These are phyloP conservation scores for Aureobasidium mangrovei DNA, from an alignment of 2,329 filamentous ascomycete species.

Conservation along the genomic window DNA sequence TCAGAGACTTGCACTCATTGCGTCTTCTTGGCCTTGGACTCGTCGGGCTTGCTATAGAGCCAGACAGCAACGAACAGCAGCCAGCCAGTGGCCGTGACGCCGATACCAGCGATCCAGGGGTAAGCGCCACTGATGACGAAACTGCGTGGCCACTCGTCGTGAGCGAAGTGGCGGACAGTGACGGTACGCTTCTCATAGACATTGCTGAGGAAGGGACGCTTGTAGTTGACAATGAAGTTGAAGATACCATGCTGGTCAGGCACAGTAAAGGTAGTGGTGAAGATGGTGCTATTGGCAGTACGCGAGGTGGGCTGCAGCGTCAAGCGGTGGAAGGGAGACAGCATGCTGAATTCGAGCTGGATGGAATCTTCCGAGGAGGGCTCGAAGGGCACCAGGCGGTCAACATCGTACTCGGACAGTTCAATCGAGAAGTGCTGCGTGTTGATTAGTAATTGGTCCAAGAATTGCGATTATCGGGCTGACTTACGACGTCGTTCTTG, in stretches of 20 bases:
- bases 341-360: constrained; percentile 97
- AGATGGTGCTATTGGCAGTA: constrained; percentile 62
- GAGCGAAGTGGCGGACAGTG: constrained; percentile 90
- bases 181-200: constrained; percentile 93
- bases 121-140: constrained; percentile 84
- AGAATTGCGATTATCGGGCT: neutral
- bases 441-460: neutral
- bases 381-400: constrained; percentile 66
- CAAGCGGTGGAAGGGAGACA: constrained; percentile 92
- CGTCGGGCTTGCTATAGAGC: constrained; percentile 63
- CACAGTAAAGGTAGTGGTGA: constrained; percentile 64
- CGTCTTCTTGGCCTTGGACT: constrained; percentile 34
- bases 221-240: constrained; percentile 96
- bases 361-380: constrained; percentile 62
- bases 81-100: constrained; percentile 75
- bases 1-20: constrained; percentile 10
- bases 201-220: constrained; percentile 81
- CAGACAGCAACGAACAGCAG: constrained; percentile 77
- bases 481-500: constrained; percentile 90
- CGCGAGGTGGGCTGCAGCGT: constrained; percentile 51
- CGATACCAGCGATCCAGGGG: constrained; percentile 89
- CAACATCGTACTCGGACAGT: constrained; percentile 72
- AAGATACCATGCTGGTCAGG: constrained; percentile 99
- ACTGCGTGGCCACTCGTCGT: constrained; percentile 91
- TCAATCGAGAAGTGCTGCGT: constrained; percentile 74